phyloP scores from a whole-genome alignment of 371 early-diverging fungal species.

The Circinella umbellata region DNA sequence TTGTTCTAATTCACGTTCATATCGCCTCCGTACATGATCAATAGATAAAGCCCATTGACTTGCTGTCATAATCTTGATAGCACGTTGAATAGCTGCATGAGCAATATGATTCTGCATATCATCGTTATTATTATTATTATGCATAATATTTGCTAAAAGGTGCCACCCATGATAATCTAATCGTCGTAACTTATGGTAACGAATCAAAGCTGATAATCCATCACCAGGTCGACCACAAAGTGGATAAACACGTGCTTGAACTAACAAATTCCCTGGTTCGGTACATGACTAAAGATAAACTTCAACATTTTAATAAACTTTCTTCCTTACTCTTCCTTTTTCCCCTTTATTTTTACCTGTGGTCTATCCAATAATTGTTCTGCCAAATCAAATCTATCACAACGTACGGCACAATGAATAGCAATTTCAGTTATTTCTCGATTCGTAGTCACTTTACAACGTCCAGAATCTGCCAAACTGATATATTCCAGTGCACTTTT shows the following conservation, averaged over 20 bases:
- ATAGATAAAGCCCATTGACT: constrained; percentile 37
- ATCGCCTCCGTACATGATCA: constrained; percentile 36
- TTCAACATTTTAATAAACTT: neutral
- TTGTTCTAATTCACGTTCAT: constrained; percentile 28
- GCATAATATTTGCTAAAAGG: constrained; percentile 28
- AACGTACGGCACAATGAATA: constrained; percentile 40
- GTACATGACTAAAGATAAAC: constrained; percentile 24
- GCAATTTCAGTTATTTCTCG: constrained; percentile 50
- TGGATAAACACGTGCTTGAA: constrained; percentile 39
- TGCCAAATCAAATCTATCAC: constrained; percentile 30
- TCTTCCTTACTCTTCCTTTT: neutral
- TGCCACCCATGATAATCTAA: constrained; percentile 46
- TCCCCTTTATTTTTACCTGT: constrained; percentile 21
- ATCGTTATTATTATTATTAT: neutral
- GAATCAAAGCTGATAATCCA: constrained; percentile 34
- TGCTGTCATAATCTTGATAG: constrained; percentile 39
- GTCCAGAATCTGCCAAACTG: constrained; percentile 29
- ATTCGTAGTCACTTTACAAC: constrained; percentile 39
- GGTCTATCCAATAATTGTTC: constrained; percentile 36
- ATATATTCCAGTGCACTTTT: constrained; percentile 35
- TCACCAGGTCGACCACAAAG: constrained; percentile 37
- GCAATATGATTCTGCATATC: constrained; percentile 43
- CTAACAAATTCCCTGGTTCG: constrained; percentile 38
- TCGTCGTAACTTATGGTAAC: constrained; percentile 38
- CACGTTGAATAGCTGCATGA: constrained; percentile 35